Percentiles rank a stretch among this genome's conserved stretches.
phyloP scores from a whole-genome alignment of 306 rosid genomes.

The Corylus heterophylla region DNA sequence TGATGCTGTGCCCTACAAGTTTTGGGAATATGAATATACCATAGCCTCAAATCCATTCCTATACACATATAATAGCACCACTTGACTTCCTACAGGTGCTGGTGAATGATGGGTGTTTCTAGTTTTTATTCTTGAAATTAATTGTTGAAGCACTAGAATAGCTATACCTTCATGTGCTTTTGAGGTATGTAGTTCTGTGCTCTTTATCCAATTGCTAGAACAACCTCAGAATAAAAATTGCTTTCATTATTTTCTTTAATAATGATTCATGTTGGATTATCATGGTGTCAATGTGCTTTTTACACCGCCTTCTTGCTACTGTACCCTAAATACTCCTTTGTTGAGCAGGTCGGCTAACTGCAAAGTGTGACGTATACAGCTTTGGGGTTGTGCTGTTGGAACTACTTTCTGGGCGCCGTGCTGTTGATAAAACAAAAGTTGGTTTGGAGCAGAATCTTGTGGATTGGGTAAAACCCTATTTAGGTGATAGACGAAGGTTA shows the following conservation, averaged over 20 bases:
- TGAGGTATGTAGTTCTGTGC: not conserved
- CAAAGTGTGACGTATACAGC: constrained; percentile 91
- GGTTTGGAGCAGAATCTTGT: constrained; percentile 79
- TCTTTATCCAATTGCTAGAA: not conserved
- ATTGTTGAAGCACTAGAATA: not conserved
- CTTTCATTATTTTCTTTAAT: not conserved
- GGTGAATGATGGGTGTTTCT: not conserved
- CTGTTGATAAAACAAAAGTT: constrained; percentile 61
- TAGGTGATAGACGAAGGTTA: constrained; percentile 66
- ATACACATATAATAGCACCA: not conserved
- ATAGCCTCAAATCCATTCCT: not conserved
- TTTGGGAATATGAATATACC: not conserved
- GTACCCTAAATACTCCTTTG: not conserved
- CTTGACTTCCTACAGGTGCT: not conserved
- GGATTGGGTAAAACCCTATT: constrained; percentile 84
- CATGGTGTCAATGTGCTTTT: not conserved
- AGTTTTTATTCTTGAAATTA: not conserved
- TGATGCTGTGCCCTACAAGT: not conserved
- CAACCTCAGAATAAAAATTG: not conserved
- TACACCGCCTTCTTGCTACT: not conserved
- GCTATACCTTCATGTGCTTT: not conserved
- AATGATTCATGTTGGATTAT: not conserved
- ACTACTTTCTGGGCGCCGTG: constrained; percentile 76
- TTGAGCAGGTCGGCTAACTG: constrained; percentile 73
- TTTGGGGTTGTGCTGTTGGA: constrained; percentile 92